A percentile compares a stretch with the other conserved stretches of the same genome.
phyloP scores from a whole-genome alignment of 352 stramenopile genomes.

The Pythium rhizo-oryzae region DNA sequence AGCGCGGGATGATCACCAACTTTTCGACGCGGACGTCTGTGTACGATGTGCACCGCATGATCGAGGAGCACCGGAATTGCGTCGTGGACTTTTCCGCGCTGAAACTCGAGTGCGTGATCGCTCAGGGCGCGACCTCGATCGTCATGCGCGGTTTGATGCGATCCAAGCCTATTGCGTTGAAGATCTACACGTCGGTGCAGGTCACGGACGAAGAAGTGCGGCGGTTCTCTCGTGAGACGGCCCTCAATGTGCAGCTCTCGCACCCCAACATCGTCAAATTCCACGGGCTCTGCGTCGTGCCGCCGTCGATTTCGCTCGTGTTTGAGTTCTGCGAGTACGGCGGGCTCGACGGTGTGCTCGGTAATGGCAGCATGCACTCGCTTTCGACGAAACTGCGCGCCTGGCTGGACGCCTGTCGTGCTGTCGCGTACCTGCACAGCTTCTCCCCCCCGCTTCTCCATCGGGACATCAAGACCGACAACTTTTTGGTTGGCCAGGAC shows the following conservation, averaged over 20 bases:
- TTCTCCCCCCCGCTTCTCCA: slow-evolving; percentile 81
- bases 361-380: slow-evolving; percentile 58
- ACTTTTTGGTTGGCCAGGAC: slow-evolving; percentile 81
- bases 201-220: slow-evolving; percentile 84
- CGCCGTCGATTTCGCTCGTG: slow-evolving; percentile 83
- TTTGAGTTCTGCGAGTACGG: slow-evolving; percentile 90
- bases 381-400: slow-evolving; percentile 79
- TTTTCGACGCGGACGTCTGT: slow-evolving; percentile 88
- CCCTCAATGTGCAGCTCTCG: slow-evolving; percentile 78
- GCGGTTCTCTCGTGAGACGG: slow-evolving; percentile 80
- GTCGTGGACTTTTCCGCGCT: slow-evolving; percentile 83
- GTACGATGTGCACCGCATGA: slow-evolving; percentile 90
- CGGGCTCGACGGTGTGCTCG: slow-evolving; percentile 60
- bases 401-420: slow-evolving; percentile 81
- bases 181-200: slow-evolving; percentile 86
- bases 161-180: slow-evolving; percentile 69
- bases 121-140: slow-evolving; percentile 79
- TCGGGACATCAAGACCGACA: slow-evolving; percentile 88
- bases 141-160: slow-evolving; percentile 78
- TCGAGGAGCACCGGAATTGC: slow-evolving; percentile 81
- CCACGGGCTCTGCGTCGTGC: slow-evolving; percentile 81
- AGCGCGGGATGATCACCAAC: slow-evolving; percentile 86
- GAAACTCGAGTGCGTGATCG: slow-evolving; percentile 75
- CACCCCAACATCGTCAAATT: slow-evolving; percentile 87
- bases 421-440: slow-evolving; percentile 84